A percentile compares a stretch with the other conserved stretches of the same genome.
These are phyloP conservation scores for Globisporangium emineosum DNA, from an alignment of 352 stramenopile species.

Conservation along the genomic window DNA sequence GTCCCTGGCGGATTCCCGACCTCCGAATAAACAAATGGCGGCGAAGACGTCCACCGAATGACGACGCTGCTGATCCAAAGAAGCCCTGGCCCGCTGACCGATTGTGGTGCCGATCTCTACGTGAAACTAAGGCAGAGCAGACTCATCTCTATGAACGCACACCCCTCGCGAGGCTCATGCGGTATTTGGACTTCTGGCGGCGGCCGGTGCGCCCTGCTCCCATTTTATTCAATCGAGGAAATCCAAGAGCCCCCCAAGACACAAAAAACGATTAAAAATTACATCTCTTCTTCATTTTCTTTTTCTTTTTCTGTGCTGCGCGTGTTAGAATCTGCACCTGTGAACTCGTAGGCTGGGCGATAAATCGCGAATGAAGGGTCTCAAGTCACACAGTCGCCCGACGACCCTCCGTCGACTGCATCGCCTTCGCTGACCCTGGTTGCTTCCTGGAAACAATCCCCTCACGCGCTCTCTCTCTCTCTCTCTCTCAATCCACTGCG, in stretches of 20 bases:
- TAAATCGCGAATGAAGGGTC: neutral
- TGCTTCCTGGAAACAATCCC: neutral
- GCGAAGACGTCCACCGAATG: neutral
- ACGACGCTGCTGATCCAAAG: too few species aligned
- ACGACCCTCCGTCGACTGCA: neutral
- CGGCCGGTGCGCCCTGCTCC: too few species aligned
- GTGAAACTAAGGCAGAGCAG: too few species aligned
- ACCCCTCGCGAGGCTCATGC: too few species aligned
- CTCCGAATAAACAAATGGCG: constrained; percentile 19
- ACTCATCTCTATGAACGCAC: too few species aligned
- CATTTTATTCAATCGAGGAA: too few species aligned
- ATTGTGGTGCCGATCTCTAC: too few species aligned
- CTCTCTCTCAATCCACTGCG: neutral
- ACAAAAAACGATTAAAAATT: constrained; percentile 8
- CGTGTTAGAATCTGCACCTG: neutral
- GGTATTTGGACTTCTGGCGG: neutral
- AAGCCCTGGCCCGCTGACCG: too few species aligned
- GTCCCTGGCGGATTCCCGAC: constrained; percentile 75
- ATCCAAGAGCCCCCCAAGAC: neutral
- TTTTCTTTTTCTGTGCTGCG: constrained; percentile 8
- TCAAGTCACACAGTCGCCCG: neutral
- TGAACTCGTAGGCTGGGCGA: neutral
- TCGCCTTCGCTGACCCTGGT: neutral
- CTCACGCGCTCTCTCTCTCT: neutral
- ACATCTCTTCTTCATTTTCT: constrained; percentile 8